Evolutionary conservation across 805 yeast genomes (phyloP).

Genomic region (Starmerella floricola): DNA sequence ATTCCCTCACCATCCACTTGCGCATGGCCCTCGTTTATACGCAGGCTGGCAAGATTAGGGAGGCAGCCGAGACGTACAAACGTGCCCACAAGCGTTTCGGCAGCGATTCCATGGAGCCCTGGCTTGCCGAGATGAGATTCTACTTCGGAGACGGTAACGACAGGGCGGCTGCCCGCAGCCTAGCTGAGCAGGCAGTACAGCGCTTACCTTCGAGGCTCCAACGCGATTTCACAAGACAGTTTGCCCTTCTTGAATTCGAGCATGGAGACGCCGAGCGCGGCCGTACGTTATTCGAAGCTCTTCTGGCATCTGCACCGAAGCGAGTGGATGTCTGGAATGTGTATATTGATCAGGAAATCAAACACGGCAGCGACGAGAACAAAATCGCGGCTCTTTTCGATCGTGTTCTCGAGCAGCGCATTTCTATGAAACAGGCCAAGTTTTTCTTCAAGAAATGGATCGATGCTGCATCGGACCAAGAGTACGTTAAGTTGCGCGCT

Average conservation of each 20-base stretch:
- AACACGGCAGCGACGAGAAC: constrained; percentile 40
- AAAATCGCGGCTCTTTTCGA: constrained; percentile 73
- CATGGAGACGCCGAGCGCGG: constrained; percentile 88
- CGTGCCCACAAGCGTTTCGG: constrained; percentile 72
- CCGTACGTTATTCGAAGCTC: constrained; percentile 86
- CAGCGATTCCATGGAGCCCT: constrained; percentile 48
- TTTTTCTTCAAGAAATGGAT: constrained; percentile 92
- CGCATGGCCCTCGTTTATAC: constrained; percentile 64
- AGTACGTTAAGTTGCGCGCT: constrained; percentile 84
- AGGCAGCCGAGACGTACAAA: constrained; percentile 59
- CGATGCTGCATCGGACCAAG: constrained; percentile 61
- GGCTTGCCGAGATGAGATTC: constrained; percentile 75
- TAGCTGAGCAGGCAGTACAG: constrained; percentile 64
- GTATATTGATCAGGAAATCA: constrained; percentile 85
- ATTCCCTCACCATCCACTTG: constrained; percentile 66
- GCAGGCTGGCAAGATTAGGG: constrained; percentile 55
- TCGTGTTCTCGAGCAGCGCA: constrained; percentile 53
- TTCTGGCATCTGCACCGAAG: constrained; percentile 78
- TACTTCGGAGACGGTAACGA: constrained; percentile 42
- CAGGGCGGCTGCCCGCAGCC: constrained; percentile 41
- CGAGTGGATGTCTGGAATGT: constrained; percentile 92
- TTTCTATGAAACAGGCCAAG: constrained; percentile 81
- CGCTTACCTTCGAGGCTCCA: constrained; percentile 29
- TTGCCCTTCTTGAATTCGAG: constrained; percentile 73
- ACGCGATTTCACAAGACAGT: constrained; percentile 63